Conservation (phyloP, 305 asterid species). For the Nicotiana rustica region DNA sequence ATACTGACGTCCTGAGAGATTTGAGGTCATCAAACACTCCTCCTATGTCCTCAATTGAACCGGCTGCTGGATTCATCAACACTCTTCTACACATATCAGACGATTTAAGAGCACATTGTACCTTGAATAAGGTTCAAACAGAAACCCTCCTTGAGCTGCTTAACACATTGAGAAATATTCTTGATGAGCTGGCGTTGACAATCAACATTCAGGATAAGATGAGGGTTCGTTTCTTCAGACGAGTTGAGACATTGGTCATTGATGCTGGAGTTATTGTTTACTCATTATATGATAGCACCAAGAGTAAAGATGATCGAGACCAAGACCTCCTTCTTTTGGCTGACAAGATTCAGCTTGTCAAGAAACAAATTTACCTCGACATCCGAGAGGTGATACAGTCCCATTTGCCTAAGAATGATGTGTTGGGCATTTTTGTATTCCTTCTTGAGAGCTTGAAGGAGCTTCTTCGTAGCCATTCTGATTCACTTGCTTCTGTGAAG, state of each 20-base stretch:
- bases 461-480: not conserved
- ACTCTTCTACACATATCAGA: no score
- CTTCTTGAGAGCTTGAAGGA: slow-evolving; percentile 33
- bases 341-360: not conserved
- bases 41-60: no score
- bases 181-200: not conserved
- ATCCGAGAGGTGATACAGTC: not conserved
- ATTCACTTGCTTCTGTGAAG: not conserved
- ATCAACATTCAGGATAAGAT: not conserved
- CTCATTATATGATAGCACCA: not conserved
- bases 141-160: not conserved
- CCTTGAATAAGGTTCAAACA: not conserved
- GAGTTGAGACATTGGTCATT: not conserved
- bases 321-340: not conserved
- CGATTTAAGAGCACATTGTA: no score
- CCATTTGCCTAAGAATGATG: slow-evolving; percentile 39
- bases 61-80: no score
- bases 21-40: not conserved
- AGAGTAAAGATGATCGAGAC: not conserved
- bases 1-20: not conserved
- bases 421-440: slow-evolving; percentile 25
- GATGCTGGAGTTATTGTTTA: not conserved
- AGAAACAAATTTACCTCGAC: not conserved
- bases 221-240: not conserved
- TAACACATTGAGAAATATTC: not conserved